Evolutionary conservation across 106 monocot genomes (phyloP).

Genomic region (Iris macrosiphon): DNA sequence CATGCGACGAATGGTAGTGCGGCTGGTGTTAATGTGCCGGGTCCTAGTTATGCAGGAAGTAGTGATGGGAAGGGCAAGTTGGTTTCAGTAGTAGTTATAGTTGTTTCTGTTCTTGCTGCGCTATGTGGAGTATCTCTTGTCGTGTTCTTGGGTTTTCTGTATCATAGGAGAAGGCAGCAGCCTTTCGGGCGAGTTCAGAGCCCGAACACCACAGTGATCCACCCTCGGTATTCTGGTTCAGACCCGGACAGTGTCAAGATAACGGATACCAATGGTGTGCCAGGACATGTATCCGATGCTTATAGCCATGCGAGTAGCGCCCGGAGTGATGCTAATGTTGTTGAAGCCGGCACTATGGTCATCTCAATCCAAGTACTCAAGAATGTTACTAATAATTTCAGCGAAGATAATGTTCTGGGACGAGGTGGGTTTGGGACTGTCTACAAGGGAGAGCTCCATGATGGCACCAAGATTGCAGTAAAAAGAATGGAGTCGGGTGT

Average conservation of each 20-base stretch:
- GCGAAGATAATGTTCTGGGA: slow-evolving; percentile 37
- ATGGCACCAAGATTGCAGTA: slow-evolving; percentile 47
- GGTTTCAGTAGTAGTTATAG: slow-evolving; percentile 15
- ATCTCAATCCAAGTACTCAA: slow-evolving; percentile 39
- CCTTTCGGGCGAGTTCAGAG: slow-evolving; percentile 25
- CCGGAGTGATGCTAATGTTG: slow-evolving; percentile 27
- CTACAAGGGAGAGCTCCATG: slow-evolving; percentile 45
- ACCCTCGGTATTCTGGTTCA: slow-evolving; percentile 30
- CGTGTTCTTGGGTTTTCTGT: slow-evolving; percentile 18
- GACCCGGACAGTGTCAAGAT: slow-evolving; percentile 39
- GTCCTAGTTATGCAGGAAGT: slow-evolving; percentile 1
- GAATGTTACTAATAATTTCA: slow-evolving; percentile 35
- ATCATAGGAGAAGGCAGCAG: slow-evolving; percentile 28
- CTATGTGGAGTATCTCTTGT: slow-evolving; percentile 12
- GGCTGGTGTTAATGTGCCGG: background rate
- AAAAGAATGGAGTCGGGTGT: slow-evolving; percentile 44
- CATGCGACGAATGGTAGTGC: background rate
- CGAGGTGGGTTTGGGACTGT: slow-evolving; percentile 44
- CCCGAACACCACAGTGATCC: slow-evolving; percentile 42
- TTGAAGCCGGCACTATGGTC: slow-evolving; percentile 38
- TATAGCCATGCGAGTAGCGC: slow-evolving; percentile 27
- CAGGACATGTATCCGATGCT: slow-evolving; percentile 17
- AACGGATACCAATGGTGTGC: slow-evolving; percentile 21
- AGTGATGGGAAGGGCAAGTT: slow-evolving; percentile 8
- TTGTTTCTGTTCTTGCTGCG: slow-evolving; percentile 25